Conservation (phyloP, 371 early-diverging fungal genomes). For the Mortierella sp. region DNA sequence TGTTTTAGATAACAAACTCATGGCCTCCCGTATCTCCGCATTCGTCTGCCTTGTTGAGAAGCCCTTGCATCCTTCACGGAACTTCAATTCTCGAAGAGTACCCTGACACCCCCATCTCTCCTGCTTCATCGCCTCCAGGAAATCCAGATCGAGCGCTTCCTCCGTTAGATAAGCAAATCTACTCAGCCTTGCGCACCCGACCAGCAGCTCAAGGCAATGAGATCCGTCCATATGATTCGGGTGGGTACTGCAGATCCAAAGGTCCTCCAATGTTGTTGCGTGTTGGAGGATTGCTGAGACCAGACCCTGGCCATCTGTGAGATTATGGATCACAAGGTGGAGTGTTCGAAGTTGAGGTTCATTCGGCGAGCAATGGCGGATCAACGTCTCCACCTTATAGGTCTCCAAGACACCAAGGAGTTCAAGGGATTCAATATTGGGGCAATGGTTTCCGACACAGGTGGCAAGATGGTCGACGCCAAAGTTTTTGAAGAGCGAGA, state of each 20-base stretch:
- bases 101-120: not conserved
- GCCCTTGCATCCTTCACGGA: no score
- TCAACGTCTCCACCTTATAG: not conserved
- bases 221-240: no score
- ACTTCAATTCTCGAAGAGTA: not conserved
- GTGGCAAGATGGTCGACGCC: not conserved
- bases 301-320: not conserved
- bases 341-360: not conserved
- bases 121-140: not conserved
- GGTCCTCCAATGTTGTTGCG: no score
- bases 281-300: no score
- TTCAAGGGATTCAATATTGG: not conserved
- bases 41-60: no score
- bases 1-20: no score
- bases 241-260: no score
- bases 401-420: not conserved
- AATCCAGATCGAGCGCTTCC: not conserved
- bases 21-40: no score
- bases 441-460: not conserved
- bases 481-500: not conserved
- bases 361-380: not conserved
- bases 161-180: not conserved
- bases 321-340: not conserved
- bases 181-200: not conserved
- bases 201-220: no score